Base-by-base conservation (phyloP, 2,329 filamentous ascomycete genomes). In the Aspergillus aculeatinus region DNA sequence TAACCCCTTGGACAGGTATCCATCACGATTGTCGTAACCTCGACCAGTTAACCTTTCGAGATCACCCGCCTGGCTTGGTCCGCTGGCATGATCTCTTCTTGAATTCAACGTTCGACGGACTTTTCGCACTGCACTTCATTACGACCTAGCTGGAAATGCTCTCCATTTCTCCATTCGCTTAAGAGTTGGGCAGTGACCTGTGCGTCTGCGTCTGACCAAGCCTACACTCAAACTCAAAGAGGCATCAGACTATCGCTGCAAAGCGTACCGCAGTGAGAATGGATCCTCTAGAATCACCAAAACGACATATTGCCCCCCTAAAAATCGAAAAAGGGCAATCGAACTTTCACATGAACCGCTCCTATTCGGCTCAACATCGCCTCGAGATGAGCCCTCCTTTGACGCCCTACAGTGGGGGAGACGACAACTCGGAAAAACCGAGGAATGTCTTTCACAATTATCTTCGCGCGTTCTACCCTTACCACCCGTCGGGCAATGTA, bases 391-490 rank as follows among this genome's bases (percentile, higher is more conserved):
- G 90, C 52, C 90, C 91, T 29, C 90, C 91, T 48, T 80, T 88
- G 63, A 93, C 90, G 9, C 91, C 90, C 19, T 62, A 64, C 87
- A 88, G 75, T 35, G 83, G 83, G 70, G 61, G 65, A 71, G 88
- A 91, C 72, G 80, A 84, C 65, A 81, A 84, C 63, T 67, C 73
- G 53, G 77, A 79, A 63, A 70, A 73, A 54, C 77, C 82, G 6
- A 82, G 86, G 64, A 85, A 89, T 2, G 82, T 92, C 60, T 96
- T 97, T 73, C 90, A 96, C 82, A 96, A 95, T 80, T 99, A 96
- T 72, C 82, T 99, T 50, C 89, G 95, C 65, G 95, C 95, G 53
- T 94, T 96, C 72, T 96, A 96, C 75, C 90, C 92, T 27, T 99
- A 97, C 74, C 88, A 93, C 60, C 92, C 94, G 1, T 87, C 84